A percentile compares a stretch with the other conserved stretches of the same genome.
Conservation (phyloP, 1,139 yeast genomes). For the Tardiomyces depauwii region DNA sequence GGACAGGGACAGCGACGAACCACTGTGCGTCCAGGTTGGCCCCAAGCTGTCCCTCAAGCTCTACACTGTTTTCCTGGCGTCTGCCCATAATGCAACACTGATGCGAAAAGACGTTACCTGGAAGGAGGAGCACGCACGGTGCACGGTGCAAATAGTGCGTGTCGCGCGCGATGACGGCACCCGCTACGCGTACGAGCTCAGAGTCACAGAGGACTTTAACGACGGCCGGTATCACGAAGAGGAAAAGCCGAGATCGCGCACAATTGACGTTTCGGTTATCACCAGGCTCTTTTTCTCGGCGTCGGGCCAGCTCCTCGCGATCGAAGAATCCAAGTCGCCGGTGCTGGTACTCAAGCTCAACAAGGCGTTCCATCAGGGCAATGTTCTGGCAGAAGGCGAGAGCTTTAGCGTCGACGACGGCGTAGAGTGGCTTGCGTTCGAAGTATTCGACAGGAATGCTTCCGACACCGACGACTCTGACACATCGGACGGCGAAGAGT, state of each 20-base stretch:
- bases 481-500: not conserved
- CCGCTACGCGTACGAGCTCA: conserved; percentile 35
- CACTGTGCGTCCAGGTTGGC: conserved; percentile 35
- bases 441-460: too few relatives aligned
- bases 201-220: conserved; percentile 48
- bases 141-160: conserved; percentile 35
- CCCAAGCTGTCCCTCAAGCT: conserved; percentile 49
- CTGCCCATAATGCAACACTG: conserved; percentile 30
- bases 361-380: conserved; percentile 3
- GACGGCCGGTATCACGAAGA: conserved; percentile 71
- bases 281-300: conserved; percentile 58
- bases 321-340: conserved; percentile 57
- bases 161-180: conserved; percentile 9
- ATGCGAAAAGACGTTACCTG: conserved; percentile 42
- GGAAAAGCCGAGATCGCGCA: conserved; percentile 24
- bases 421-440: conserved; percentile 6
- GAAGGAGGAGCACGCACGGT: conserved; percentile 64
- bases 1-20: not conserved
- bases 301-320: conserved; percentile 53
- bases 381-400: not conserved
- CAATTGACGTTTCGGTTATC: conserved; percentile 34
- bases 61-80: conserved; percentile 57
- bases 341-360: conserved; percentile 52
- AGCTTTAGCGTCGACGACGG: not conserved
- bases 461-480: not conserved